phyloP scores from a whole-genome alignment of 768 basidiomycete species.

The Chalciporus sphaerocephalus region DNA sequence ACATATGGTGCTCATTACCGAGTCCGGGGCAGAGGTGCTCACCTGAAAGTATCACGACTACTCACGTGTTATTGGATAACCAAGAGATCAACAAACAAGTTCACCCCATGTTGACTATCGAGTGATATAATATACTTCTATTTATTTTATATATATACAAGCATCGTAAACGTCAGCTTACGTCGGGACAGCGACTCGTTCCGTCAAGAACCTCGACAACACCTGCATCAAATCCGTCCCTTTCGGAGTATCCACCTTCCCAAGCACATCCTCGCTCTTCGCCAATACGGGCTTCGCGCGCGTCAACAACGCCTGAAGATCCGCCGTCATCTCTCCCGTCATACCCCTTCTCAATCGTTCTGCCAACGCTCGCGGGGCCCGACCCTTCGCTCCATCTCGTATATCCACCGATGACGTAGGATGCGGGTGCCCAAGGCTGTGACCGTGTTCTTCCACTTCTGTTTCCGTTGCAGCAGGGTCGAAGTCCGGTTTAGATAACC shows the following conservation, averaged over 20 bases:
- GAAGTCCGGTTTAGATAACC: constrained; percentile 70
- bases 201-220: constrained; percentile 61
- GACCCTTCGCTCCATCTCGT: constrained; percentile 33
- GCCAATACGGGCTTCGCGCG: constrained; percentile 61
- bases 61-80: no score
- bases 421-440: constrained; percentile 1
- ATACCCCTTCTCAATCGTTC: constrained; percentile 68
- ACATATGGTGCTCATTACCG: constrained; percentile 83
- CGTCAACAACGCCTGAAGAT: constrained; percentile 60
- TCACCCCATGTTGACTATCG: no score
- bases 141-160: not conserved
- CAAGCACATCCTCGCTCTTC: constrained; percentile 51
- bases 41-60: constrained; percentile 41
- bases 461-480: constrained; percentile 41
- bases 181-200: constrained; percentile 46
- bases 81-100: no score
- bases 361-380: constrained; percentile 48
- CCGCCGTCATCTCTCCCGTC: constrained; percentile 75
- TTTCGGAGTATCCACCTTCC: constrained; percentile 26
- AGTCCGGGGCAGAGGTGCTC: constrained; percentile 72
- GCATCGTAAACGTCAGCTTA: constrained; percentile 24
- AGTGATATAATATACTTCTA: constrained; percentile 16
- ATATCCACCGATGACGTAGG: not conserved
- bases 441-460: constrained; percentile 43
- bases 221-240: constrained; percentile 56